These are phyloP conservation scores for Candida succiphila DNA, from an alignment of 805 yeast species.

Conservation along the genomic window DNA sequence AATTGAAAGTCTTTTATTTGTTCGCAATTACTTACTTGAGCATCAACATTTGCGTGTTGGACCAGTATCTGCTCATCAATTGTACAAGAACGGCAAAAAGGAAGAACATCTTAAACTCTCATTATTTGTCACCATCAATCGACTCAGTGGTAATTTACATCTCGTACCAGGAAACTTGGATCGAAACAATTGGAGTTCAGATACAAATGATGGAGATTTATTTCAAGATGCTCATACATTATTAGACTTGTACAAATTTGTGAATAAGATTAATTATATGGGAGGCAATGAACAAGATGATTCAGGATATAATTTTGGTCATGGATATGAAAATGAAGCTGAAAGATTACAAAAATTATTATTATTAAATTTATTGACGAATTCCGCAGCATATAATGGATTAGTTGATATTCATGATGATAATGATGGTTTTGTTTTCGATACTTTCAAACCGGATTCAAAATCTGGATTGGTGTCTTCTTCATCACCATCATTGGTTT, in stretches of 20 bases:
- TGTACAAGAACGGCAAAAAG: conserved; percentile 16
- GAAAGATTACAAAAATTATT: conserved; percentile 15
- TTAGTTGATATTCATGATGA: too few species aligned
- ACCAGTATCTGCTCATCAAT: conserved; percentile 13
- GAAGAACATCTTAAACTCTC: conserved; percentile 12
- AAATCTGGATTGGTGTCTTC: too few species aligned
- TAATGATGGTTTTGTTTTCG: conserved; percentile 4
- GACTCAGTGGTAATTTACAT: conserved; percentile 23
- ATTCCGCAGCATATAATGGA: conserved; percentile 6
- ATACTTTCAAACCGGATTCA: conserved; percentile 4
- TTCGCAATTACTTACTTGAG: conserved; percentile 14
- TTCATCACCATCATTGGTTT: neutral
- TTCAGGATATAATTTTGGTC: conserved; percentile 6
- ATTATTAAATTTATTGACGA: conserved; percentile 16
- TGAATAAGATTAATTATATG: conserved; percentile 4
- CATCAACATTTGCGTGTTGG: conserved; percentile 17
- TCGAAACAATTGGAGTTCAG: conserved; percentile 22
- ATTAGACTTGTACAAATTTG: conserved; percentile 11
- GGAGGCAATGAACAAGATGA: conserved; percentile 2
- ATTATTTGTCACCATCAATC: conserved; percentile 18
- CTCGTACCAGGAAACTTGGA: conserved; percentile 24
- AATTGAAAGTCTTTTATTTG: conserved; percentile 18
- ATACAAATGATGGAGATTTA: conserved; percentile 22
- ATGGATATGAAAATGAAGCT: too few species aligned
- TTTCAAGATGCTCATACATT: conserved; percentile 20